phyloP scores from a whole-genome alignment of 768 basidiomycete species.

The Kwoniella newhampshirensis region DNA sequence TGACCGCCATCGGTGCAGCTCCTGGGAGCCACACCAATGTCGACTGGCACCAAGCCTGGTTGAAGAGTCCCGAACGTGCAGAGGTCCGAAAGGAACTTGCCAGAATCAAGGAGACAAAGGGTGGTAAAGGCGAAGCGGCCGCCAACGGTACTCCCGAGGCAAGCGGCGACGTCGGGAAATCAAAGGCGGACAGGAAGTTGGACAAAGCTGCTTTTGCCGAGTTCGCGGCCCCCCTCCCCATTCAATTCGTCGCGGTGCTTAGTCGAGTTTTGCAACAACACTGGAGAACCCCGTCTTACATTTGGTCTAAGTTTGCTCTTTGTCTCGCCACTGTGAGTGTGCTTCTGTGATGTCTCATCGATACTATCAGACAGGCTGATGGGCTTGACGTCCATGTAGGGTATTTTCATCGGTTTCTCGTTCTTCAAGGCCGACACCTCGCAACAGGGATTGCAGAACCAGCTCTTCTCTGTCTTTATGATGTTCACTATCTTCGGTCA shows the following conservation, averaged over 20 bases:
- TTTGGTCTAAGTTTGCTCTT: constrained; percentile 53
- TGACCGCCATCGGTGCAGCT: constrained; percentile 81
- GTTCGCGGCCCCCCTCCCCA: constrained; percentile 39
- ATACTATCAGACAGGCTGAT: neutral
- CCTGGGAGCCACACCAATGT: constrained; percentile 61
- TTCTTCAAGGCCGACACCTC: constrained; percentile 54
- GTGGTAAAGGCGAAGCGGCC: constrained; percentile 3
- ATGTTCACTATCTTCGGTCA: constrained; percentile 53
- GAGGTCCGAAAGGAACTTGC: constrained; percentile 60
- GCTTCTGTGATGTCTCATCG: neutral
- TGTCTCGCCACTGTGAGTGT: constrained; percentile 34
- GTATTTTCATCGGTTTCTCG: constrained; percentile 51
- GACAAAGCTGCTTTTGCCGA: constrained; percentile 49
- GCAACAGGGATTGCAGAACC: constrained; percentile 51
- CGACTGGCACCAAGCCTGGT: constrained; percentile 68
- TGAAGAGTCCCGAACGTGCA: constrained; percentile 60
- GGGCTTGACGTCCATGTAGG: constrained; percentile 6
- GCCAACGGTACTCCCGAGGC: too few relatives aligned
- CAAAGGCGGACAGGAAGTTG: constrained; percentile 49
- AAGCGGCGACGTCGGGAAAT: constrained; percentile 5
- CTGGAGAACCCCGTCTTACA: constrained; percentile 55
- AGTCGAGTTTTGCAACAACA: constrained; percentile 54
- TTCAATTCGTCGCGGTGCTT: constrained; percentile 38
- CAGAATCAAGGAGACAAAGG: constrained; percentile 52
- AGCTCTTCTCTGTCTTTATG: constrained; percentile 50